phyloP scores from a whole-genome alignment of 164 flowering plant genomes.

The Stephania yunnanensis region DNA sequence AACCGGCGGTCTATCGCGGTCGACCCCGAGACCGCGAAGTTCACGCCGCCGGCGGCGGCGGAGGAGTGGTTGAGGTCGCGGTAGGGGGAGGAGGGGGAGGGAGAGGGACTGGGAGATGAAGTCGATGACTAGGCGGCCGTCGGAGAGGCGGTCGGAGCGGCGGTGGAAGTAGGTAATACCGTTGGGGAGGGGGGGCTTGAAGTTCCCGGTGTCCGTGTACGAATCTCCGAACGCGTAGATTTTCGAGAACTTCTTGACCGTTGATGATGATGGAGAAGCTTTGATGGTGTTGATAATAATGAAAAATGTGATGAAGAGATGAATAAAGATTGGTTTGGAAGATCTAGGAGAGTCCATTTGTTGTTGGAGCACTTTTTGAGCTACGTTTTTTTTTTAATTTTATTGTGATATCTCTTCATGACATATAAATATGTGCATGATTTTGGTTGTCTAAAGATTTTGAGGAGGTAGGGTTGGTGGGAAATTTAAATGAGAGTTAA shows the following conservation, averaged over 20 bases:
- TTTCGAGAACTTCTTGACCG: background rate
- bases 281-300: background rate
- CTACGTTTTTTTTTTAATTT: no score
- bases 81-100: conserved; percentile 44
- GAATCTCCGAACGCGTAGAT: conserved; percentile 70
- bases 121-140: conserved; percentile 58
- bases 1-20: conserved; percentile 35
- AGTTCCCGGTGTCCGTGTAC: conserved; percentile 64
- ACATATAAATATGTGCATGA: no score
- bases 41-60: conserved; percentile 32
- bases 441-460: no score
- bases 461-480: no score
- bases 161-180: conserved; percentile 28
- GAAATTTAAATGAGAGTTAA: no score
- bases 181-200: conserved; percentile 24
- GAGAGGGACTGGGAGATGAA: conserved; percentile 35
- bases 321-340: background rate
- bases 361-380: background rate
- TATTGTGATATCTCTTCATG: no score
- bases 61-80: conserved; percentile 3
- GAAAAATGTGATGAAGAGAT: background rate
- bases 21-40: conserved; percentile 61
- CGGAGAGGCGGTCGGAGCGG: conserved; percentile 36
- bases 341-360: background rate
- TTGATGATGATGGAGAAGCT: background rate